phyloP scores from a whole-genome alignment of 306 rosid species.

The Notholithocarpus densiflorus region DNA sequence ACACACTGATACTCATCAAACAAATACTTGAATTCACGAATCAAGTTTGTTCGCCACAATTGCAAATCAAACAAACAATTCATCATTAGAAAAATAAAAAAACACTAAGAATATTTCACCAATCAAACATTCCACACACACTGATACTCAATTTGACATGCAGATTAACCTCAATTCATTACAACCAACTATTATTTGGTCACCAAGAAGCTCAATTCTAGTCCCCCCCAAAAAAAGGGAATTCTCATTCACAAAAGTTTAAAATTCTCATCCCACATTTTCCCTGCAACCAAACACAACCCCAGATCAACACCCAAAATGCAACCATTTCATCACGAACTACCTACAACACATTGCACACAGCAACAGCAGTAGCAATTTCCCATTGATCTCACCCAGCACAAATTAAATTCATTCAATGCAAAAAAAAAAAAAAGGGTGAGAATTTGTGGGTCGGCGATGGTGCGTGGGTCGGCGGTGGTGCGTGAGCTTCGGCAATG shows the following conservation, averaged over 20 bases:
- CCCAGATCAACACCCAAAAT: constrained; percentile 14
- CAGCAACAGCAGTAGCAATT: background rate
- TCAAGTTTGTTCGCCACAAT: too few species aligned
- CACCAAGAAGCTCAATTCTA: background rate
- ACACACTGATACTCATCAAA: too few species aligned
- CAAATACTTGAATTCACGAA: too few species aligned
- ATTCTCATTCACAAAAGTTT: background rate
- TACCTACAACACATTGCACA: background rate
- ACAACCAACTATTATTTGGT: too few species aligned
- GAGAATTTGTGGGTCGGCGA: too few species aligned
- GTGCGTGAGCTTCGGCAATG: too few species aligned
- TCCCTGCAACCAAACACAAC: constrained; percentile 11
- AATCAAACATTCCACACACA: too few species aligned
- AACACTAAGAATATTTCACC: too few species aligned
- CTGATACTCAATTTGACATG: too few species aligned
- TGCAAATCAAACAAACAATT: background rate
- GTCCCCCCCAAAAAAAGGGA: background rate
- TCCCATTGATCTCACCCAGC: background rate
- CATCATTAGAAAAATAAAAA: background rate
- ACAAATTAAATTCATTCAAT: background rate
- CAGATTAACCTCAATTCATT: too few species aligned
- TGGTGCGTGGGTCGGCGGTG: too few species aligned
- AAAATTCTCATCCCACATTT: background rate
- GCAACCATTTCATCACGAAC: background rate
- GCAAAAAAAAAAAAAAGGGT: background rate